A percentile compares a stretch with the other conserved stretches of the same genome.
phyloP scores from a whole-genome alignment of 371 early-diverging fungal genomes.

The Funneliformis caledonium region DNA sequence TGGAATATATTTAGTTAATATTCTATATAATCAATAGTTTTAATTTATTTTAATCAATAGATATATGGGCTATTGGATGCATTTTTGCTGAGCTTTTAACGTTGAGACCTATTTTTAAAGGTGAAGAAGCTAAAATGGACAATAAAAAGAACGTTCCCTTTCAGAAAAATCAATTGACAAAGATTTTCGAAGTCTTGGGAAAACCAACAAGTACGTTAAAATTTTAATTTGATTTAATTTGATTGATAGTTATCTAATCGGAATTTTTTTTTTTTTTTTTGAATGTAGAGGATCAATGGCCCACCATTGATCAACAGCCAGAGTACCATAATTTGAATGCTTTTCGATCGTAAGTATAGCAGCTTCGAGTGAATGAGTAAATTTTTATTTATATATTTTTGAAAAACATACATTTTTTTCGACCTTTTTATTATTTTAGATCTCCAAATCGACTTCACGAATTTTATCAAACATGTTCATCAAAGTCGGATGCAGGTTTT shows the following conservation, averaged over 20 bases:
- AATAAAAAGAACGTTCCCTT: constrained; percentile 87
- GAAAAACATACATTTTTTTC: neutral
- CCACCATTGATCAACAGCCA: constrained; percentile 72
- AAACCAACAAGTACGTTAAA: constrained; percentile 77
- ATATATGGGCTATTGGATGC: constrained; percentile 96
- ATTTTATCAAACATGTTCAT: constrained; percentile 53
- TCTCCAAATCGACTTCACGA: constrained; percentile 54
- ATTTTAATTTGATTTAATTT: constrained; percentile 63
- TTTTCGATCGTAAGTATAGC: constrained; percentile 59
- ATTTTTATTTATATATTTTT: too few relatives aligned
- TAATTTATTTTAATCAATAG: constrained; percentile 47
- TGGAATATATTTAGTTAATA: neutral
- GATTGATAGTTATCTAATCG: constrained; percentile 45
- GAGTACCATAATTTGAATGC: constrained; percentile 65
- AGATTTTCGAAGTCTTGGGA: constrained; percentile 91
- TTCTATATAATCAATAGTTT: neutral
- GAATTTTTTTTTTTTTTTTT: neutral
- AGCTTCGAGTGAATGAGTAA: neutral
- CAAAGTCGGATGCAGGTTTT: constrained; percentile 68
- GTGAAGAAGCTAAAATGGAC: constrained; percentile 94
- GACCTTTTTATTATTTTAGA: constrained; percentile 43
- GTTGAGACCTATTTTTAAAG: constrained; percentile 90
- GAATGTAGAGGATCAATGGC: constrained; percentile 77
- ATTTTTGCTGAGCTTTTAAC: constrained; percentile 93
- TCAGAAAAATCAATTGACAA: constrained; percentile 85